A percentile compares a stretch with the other conserved stretches of the same genome.
These are phyloP conservation scores for Acanthamoeba castellanii DNA, from an alignment of 208 protist genomes.

Conservation along the genomic window DNA sequence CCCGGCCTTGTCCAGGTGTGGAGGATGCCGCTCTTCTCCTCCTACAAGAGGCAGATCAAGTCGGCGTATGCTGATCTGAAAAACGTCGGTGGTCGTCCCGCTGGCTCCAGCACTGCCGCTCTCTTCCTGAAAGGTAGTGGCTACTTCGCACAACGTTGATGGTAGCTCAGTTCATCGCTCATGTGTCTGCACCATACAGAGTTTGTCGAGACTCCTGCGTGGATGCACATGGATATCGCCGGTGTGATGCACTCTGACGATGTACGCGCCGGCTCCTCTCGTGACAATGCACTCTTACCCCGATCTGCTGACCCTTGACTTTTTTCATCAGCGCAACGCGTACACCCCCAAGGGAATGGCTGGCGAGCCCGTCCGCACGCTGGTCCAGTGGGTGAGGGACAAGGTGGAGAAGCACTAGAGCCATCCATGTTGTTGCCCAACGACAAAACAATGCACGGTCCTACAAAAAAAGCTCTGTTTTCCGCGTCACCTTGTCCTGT, in stretches of 20 bases:
- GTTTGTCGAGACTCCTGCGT: constrained; percentile 60
- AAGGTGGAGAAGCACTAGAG: constrained; percentile 9
- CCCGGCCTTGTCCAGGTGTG: neutral
- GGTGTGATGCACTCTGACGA: constrained; percentile 83
- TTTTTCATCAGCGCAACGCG: constrained; percentile 27
- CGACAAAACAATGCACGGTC: no score
- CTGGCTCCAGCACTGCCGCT: constrained; percentile 85
- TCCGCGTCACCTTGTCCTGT: no score
- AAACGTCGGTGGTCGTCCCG: constrained; percentile 76
- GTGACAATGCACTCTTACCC: no score
- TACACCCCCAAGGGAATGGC: constrained; percentile 84
- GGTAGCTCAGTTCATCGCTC: neutral
- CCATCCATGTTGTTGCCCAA: no score
- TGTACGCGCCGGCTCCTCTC: neutral
- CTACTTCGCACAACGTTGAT: neutral
- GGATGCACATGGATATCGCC: constrained; percentile 89
- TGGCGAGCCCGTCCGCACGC: constrained; percentile 74
- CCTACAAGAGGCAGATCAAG: constrained; percentile 80
- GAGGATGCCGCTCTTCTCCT: constrained; percentile 54
- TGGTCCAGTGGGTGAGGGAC: constrained; percentile 74
- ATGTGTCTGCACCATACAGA: neutral
- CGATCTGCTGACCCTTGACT: neutral
- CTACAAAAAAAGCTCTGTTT: no score
- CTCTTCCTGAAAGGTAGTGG: constrained; percentile 82
- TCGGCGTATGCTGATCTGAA: constrained; percentile 81